Percentiles rank a stretch among this genome's conserved stretches.
Evolutionary conservation across 345 rosid genomes (phyloP).

Genomic region (Atalantia buxifolia): DNA sequence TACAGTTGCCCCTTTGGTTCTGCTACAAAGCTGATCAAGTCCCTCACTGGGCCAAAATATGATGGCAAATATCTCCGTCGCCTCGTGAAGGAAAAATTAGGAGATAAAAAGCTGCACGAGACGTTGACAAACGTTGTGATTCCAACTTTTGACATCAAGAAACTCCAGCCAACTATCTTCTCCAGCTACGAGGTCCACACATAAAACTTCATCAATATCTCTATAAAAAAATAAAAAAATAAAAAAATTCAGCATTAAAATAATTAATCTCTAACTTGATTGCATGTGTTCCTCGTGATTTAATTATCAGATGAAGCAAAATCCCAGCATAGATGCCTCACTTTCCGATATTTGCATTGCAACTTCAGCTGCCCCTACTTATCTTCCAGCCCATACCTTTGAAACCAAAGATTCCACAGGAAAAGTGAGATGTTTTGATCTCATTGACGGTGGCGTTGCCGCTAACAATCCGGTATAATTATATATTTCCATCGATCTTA

Average conservation of each 20-base stretch:
- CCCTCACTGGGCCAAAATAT: constrained; percentile 58
- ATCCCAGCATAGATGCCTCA: constrained; percentile 39
- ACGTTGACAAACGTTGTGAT: constrained; percentile 71
- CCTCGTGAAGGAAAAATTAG: constrained; percentile 41
- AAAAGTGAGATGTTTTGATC: constrained; percentile 43
- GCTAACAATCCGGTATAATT: constrained; percentile 45
- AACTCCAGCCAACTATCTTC: constrained; percentile 66
- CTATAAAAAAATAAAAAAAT: too few species aligned
- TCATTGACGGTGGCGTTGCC: constrained; percentile 76
- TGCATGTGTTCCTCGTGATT: neutral
- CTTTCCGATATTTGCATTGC: constrained; percentile 58
- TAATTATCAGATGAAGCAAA: constrained; percentile 27
- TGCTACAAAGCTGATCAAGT: constrained; percentile 29
- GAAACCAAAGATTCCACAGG: constrained; percentile 33
- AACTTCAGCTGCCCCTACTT: constrained; percentile 75
- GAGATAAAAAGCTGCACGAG: constrained; percentile 44
- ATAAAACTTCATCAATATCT: neutral
- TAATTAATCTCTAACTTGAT: neutral
- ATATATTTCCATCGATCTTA: neutral
- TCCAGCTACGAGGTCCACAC: constrained; percentile 48
- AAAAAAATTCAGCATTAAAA: too few species aligned
- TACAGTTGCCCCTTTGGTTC: constrained; percentile 26
- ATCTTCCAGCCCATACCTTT: constrained; percentile 49
- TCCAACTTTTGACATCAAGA: constrained; percentile 69
- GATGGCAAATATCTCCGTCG: constrained; percentile 52